phyloP scores from a whole-genome alignment of 1,284 basidiomycete species.

The Leccinum insolens region DNA sequence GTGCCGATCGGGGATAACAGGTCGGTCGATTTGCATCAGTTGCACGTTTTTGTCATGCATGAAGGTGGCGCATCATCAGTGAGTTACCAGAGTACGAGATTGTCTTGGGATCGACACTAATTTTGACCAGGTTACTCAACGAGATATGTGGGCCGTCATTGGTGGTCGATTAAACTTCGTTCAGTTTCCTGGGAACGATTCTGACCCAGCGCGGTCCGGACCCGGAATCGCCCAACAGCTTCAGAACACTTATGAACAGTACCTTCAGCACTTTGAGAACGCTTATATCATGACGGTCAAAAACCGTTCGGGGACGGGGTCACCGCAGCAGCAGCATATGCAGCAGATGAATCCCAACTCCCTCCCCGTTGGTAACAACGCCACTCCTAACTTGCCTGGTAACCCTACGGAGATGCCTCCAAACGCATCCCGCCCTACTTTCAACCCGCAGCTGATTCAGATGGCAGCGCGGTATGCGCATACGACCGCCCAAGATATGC shows the following conservation, averaged over 20 bases:
- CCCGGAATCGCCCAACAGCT: slow-evolving; percentile 63
- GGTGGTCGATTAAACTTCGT: slow-evolving; percentile 66
- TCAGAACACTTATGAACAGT: slow-evolving; percentile 60
- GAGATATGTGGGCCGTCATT: slow-evolving; percentile 65
- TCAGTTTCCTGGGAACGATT: slow-evolving; percentile 57
- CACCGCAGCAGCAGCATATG: slow-evolving; percentile 17
- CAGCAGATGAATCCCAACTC: slow-evolving; percentile 20
- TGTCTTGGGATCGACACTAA: slow-evolving; percentile 6
- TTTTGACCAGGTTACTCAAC: slow-evolving; percentile 49
- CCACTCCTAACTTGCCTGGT: slow-evolving; percentile 16
- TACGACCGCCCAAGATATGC: slow-evolving; percentile 52
- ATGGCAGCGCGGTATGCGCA: slow-evolving; percentile 41
- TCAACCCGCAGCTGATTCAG: slow-evolving; percentile 28
- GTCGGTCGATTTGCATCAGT: slow-evolving; percentile 54
- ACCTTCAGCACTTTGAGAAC: slow-evolving; percentile 58
- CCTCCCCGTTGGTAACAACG: slow-evolving; percentile 18
- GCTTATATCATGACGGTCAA: slow-evolving; percentile 45
- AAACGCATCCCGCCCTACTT: slow-evolving; percentile 17
- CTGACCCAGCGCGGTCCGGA: slow-evolving; percentile 58
- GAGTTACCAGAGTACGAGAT: slow-evolving; percentile 23
- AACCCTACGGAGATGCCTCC: slow-evolving; percentile 26
- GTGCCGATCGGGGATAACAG: slow-evolving; percentile 52
- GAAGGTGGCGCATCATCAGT: slow-evolving; percentile 57
- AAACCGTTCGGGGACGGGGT: slow-evolving; percentile 18
- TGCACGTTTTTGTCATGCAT: slow-evolving; percentile 60